Base-by-base conservation (phyloP, 768 basidiomycete genomes). In the Imleria badia region DNA sequence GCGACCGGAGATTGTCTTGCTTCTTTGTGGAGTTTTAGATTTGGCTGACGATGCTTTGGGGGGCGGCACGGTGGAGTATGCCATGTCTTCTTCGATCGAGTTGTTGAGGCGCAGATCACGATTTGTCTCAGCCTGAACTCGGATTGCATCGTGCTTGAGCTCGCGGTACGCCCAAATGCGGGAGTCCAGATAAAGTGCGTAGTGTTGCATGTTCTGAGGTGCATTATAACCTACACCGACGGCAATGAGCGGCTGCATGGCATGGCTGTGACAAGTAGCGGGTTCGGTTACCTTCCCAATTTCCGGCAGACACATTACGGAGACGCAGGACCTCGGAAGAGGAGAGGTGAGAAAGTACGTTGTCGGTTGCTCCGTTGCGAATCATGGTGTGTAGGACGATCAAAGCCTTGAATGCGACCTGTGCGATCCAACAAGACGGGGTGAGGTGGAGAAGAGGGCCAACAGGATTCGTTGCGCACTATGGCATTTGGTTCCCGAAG, bases 331-430 rank as follows among this genome's bases (percentile, higher is more conserved):
- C 78, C 61, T 96, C 91, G 3, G 85, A 81, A 33, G 86, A 81
- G 6, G 91, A 86, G 36, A 98, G 81, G 72, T 94, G 88, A 13
- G 82, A 77, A 19, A 98, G 80, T 13, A 98, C 83, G 67, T 94
- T 92, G 76, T 98, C 94, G 7, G 95, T 97, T 3, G 91, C 81
- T n/a, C 97, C 97, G 57, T 91, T 93, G 26, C 97, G 85, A 68
- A 98, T 91, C 91, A 99, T 94, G 31, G 87, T 92, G 69, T 99
- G 97, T 8, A 98, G 77, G 5, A 96, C 92, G 63, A 99, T 87
- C 61, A 98, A 77, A 0, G 94, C 94, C 68, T 99, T 99, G 83
- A 98, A 98, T n/a, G 92, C 94, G 60, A 98, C 81, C 94, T 97
- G 63, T 48, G 41, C 2, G 23, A 52, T 45, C 17, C 31, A 38